Evolutionary conservation across 2,329 filamentous ascomycete genomes (phyloP), one percentile per base, ranked within the genome.

Genomic region (Akanthomyces muscarius): DNA sequence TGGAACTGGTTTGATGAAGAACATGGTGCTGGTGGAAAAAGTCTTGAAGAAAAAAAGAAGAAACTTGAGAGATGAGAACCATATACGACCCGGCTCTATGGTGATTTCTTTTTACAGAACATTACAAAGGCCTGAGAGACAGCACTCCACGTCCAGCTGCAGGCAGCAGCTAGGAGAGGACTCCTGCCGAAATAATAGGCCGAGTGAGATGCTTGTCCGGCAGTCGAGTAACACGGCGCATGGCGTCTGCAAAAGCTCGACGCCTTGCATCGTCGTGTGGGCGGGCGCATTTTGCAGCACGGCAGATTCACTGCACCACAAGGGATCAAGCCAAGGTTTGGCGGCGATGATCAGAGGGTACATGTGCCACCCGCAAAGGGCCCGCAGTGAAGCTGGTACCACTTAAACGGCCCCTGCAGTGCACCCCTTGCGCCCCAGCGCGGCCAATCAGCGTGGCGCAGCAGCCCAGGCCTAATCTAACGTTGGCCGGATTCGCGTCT

Each of bases 401-500:
- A 36, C 58, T 53, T 18, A 53, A 61, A 13, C 21, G 23, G 33
- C 52, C 52, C 52, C 25, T 52, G 8, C 21, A 33, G 2, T 7
- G 4, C 30, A 11, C 16, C 33, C 30, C 47, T 33, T 33, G 14
- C 45, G 5, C 16, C 38, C 10, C 16, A 25, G 5, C 21, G 13
- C 44, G 44, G 36, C 55, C 56, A 57, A 57, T 57, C 38, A 57
- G 42, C 42, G 11, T 48, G 36, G 1, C 3, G 28, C 28, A 33
- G 23, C 13, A 11, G 8, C 13, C 41, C 42, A 47, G 42, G 25
- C 13, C 42, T 48, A 33, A 48, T 57, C 42, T 57, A 30, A 30
- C 28, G 28, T 30, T 30, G 4, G 16, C 42, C 52, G 41, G 52
- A 55, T 28, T 57, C 55, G 55, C 55, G 55, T 57, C 55, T 48